Base-by-base conservation (phyloP, 169 alveolate species). In the Plasmodium ovale region DNA sequence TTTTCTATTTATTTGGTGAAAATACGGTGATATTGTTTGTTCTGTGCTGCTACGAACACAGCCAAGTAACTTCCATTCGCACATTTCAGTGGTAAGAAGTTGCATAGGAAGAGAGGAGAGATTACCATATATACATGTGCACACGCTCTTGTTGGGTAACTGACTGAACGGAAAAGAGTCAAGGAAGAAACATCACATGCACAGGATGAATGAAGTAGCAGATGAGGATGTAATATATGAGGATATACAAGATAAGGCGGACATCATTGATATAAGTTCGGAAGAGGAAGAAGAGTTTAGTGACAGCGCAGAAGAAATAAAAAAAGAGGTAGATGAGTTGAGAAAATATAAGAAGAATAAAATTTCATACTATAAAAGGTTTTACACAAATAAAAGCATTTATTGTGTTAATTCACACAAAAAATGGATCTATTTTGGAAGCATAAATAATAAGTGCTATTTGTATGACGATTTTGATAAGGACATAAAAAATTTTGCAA, bases 371-470 rank as follows among this genome's bases (percentile, higher is more conserved):
- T 33, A 49, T 25, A 64, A 64, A 29, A 82, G 49, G 14, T 82
- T 82, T 82, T 82, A 65, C 42, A 51, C 84, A 0, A 82, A 82
- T 56, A 82, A 82, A 51, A 82, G 90, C n/a, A 51, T 82, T 2
- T 82, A 82, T 58, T 82, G 82, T 27, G 70, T 82, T 4, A 82
- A 82, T 31, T 47, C 72, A 14, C 65, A 42, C 25, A 82, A 82
- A 70, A 82, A 51, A 53, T 65, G 79, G 90, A 65, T 82, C n/a
- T 82, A 82, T 69, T 82, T 82, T 64, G 90, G 90, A 1, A 82
- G 90, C 19, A 65, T 82, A 37, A 82, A 82, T 56, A 65, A 82
- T 56, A 82, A 65, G 14, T 82, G 90, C 31, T 82, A 82, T 39
- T 27, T 82, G 49, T 82, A 82, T 3, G 65, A 64, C 31, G 33